Base-by-base conservation (phyloP, 805 yeast genomes). In the Gaillardinia entomophila region DNA sequence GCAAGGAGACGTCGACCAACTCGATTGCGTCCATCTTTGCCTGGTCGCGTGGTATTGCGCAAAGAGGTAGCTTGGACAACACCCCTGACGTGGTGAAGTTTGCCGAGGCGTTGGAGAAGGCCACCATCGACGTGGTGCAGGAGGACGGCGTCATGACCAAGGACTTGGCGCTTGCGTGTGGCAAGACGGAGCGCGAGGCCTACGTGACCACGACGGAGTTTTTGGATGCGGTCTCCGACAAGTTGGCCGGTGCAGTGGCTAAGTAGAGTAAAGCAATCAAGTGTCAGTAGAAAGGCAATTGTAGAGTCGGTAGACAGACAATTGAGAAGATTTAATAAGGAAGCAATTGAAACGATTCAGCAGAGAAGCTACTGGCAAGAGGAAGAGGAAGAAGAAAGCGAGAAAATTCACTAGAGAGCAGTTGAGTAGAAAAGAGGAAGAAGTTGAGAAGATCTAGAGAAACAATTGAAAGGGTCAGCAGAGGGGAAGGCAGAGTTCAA, bases 11-110 rank as follows among this genome's bases (percentile, higher is more conserved):
- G 13, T 86, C 96, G 5, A 90, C 97, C 37, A 90, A 90, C 67
- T 89, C 97, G 12, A 90, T 90, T 61, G 97, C 97, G 3, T 88
- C 96, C 11, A 90, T 90, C 47, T 90, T 82, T 55, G 97, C 97
- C 19, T 90, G 97, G 97, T 73, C 95, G 24, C 80, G 95, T 53
- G 97, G 97, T 54, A 63, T 90, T 31, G 77, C 79, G 43, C 96
- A 89, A 68, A 83, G 97, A 67, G 97, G 97, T 49, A 79, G 73
- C 53, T 70, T 90, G 39, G 97, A 90, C 60, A 62, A 64, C 33
- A 88, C 96, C 27, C 92, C 94, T 12, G 92, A 80, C 18, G 96
- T 90, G 28, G 75, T 77, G 36, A 62, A 75, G 47, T 90, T 90
- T 57, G 97, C 85, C 42, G 71, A 83, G 48, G 57, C 65, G 31